phyloP scores from a whole-genome alignment of 129 eudicot genomes.

The Apium graveolens region DNA sequence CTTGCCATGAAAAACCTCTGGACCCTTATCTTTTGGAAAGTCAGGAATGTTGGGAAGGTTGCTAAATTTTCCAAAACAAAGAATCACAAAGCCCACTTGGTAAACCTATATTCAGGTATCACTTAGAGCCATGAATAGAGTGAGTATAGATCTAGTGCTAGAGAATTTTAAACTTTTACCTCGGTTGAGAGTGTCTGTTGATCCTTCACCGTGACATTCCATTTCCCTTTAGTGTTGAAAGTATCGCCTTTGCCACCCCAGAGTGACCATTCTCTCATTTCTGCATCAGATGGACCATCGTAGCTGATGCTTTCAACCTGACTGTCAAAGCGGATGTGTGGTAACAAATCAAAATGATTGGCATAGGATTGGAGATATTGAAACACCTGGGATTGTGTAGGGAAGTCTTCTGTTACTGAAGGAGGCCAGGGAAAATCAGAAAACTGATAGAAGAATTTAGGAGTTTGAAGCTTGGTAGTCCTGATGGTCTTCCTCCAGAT shows the following conservation, averaged over 20 bases:
- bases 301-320: conserved; percentile 32
- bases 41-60: conserved; percentile 50
- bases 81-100: conserved; percentile 50
- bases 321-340: conserved; percentile 34
- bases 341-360: conserved; percentile 33
- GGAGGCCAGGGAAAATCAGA: conserved; percentile 73
- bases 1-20: conserved; percentile 41
- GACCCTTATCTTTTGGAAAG: conserved; percentile 41
- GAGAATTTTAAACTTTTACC: not conserved
- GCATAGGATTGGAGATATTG: conserved; percentile 56
- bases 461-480: conserved; percentile 49
- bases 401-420: conserved; percentile 33
- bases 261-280: conserved; percentile 25
- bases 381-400: conserved; percentile 30
- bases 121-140: not conserved
- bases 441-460: conserved; percentile 40
- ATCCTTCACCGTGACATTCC: conserved; percentile 45
- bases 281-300: conserved; percentile 33
- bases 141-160: not conserved
- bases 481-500: conserved; percentile 51
- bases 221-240: conserved; percentile 36
- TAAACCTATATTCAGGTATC: conserved; percentile 21
- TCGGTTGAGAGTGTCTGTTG: conserved; percentile 12
- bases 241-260: conserved; percentile 50
- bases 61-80: conserved; percentile 58